Evolutionary conservation across 768 basidiomycete species (phyloP).

Genomic region (Phlegmacium glaucopus): DNA sequence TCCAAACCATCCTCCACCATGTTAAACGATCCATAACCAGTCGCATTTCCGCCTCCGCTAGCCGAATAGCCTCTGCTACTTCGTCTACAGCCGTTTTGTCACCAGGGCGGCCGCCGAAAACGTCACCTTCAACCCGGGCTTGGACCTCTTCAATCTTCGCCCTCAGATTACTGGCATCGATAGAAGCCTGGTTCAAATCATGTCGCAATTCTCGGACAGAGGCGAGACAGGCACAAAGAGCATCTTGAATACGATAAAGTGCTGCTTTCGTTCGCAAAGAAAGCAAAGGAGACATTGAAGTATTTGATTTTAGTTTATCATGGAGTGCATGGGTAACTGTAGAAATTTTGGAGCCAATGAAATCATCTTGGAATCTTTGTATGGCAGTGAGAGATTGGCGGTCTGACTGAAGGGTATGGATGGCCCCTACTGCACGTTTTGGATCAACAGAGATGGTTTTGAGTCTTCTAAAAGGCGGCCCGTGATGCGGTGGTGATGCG

Average conservation of each 20-base stretch:
- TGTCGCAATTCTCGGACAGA: slow-evolving; percentile 26
- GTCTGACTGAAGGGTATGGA: slow-evolving; percentile 43
- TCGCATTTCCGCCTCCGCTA: slow-evolving; percentile 35
- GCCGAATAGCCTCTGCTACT: slow-evolving; percentile 34
- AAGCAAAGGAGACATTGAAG: slow-evolving; percentile 4
- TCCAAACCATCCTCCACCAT: slow-evolving; percentile 44
- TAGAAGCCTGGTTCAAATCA: slow-evolving; percentile 33
- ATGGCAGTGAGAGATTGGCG: slow-evolving; percentile 47
- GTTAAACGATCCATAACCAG: slow-evolving; percentile 38
- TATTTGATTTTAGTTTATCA: slow-evolving; percentile 5
- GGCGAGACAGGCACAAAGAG: slow-evolving; percentile 33
- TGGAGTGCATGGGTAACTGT: slow-evolving; percentile 40
- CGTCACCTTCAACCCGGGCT: slow-evolving; percentile 30
- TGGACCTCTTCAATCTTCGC: slow-evolving; percentile 37
- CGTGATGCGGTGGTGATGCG: slow-evolving; percentile 9
- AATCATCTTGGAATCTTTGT: slow-evolving; percentile 63
- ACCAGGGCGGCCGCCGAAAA: slow-evolving; percentile 30
- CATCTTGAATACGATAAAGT: slow-evolving; percentile 35
- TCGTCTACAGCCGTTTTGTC: slow-evolving; percentile 17
- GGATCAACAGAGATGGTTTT: slow-evolving; percentile 54
- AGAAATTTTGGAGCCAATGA: slow-evolving; percentile 56
- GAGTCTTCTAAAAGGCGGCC: slow-evolving; percentile 15
- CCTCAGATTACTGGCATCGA: slow-evolving; percentile 33
- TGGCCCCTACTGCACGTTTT: slow-evolving; percentile 51
- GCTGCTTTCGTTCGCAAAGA: slow-evolving; percentile 34